A percentile compares a stretch with the other conserved stretches of the same genome.
Conservation (phyloP, 2,329 filamentous ascomycete genomes). For the Claviceps citrina region DNA sequence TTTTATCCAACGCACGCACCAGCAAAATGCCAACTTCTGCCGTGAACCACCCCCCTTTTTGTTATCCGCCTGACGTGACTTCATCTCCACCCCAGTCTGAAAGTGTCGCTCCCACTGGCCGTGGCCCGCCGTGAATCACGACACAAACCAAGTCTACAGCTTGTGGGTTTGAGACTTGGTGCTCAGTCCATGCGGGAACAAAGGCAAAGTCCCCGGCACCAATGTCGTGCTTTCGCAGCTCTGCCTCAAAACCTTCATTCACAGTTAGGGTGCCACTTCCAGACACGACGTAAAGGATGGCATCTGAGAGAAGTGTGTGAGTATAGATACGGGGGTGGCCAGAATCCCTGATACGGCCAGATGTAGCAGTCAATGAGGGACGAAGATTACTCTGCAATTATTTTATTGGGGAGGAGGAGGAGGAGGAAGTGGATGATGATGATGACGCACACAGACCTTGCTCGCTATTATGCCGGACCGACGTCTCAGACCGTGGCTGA, state of each 20-base stretch:
- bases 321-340: no score
- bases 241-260: slow-evolving; percentile 34
- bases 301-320: slow-evolving; percentile 30
- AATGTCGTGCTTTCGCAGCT: slow-evolving; percentile 39
- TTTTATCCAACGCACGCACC: not conserved
- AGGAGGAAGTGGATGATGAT: no score
- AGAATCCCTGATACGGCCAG: no score
- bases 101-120: slow-evolving; percentile 47
- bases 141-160: slow-evolving; percentile 48
- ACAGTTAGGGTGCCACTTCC: slow-evolving; percentile 47
- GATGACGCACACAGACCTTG: slow-evolving; percentile 33
- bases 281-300: slow-evolving; percentile 49
- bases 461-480: slow-evolving; percentile 54
- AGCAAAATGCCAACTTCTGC: no score
- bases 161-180: slow-evolving; percentile 53
- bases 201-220: slow-evolving; percentile 52
- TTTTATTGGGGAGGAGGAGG: no score
- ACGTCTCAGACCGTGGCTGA: slow-evolving; percentile 43
- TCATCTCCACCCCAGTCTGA: slow-evolving; percentile 44
- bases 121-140: slow-evolving; percentile 44
- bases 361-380: not conserved
- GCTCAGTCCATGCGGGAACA: slow-evolving; percentile 54
- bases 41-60: no score
- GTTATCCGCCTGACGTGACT: slow-evolving; percentile 10
- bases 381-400: no score